These are phyloP conservation scores for Arctium minus DNA, from an alignment of 129 eudicot species.

Conservation along the genomic window DNA sequence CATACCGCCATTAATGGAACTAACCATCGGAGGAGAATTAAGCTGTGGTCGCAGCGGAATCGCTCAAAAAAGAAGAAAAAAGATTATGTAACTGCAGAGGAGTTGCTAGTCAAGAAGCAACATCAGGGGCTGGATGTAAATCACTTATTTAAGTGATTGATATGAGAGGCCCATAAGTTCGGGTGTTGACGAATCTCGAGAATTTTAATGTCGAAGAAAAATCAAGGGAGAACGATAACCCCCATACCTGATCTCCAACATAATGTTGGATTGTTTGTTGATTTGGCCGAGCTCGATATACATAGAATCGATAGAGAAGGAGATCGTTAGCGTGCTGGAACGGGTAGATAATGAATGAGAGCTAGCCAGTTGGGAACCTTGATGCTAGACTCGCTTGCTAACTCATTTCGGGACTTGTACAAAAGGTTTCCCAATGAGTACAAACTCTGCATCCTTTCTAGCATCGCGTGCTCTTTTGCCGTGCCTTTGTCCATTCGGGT, in stretches of 20 bases:
- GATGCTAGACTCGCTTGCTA: conserved; percentile 64
- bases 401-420: conserved; percentile 48
- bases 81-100: conserved; percentile 59
- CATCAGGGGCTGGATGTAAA: conserved; percentile 36
- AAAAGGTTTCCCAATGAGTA: conserved; percentile 51
- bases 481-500: conserved; percentile 55
- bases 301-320: conserved; percentile 61
- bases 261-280: conserved; percentile 58
- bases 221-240: conserved; percentile 49
- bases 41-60: conserved; percentile 54
- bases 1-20: conserved; percentile 41
- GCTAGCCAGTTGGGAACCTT: conserved; percentile 39
- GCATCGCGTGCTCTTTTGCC: conserved; percentile 62
- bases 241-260: conserved; percentile 90
- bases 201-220: conserved; percentile 73
- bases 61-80: conserved; percentile 45
- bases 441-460: conserved; percentile 52
- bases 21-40: conserved; percentile 34
- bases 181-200: conserved; percentile 69
- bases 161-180: conserved; percentile 59
- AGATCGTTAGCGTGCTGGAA: conserved; percentile 46
- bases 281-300: conserved; percentile 65
- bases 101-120: conserved; percentile 69
- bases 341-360: conserved; percentile 24
- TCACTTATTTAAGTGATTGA: too few species aligned